Conservation (phyloP, 352 stramenopile species). For the Phytopythium ostracodes region DNA sequence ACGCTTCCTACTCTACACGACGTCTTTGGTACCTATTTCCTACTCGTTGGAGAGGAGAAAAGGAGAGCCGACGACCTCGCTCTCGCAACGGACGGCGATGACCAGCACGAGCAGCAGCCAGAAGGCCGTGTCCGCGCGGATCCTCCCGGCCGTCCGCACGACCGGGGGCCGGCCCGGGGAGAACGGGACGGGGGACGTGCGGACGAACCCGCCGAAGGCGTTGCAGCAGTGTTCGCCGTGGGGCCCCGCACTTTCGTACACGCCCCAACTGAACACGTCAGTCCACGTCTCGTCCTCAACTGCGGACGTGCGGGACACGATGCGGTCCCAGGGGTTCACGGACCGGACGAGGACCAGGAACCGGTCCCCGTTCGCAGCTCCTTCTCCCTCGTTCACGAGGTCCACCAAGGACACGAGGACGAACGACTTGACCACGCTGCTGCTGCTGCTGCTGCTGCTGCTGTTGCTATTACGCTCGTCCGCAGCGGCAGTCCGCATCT, state of each 20-base stretch:
- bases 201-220: constrained; percentile 61
- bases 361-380: constrained; percentile 14
- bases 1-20: not conserved
- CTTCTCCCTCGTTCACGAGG: constrained; percentile 19
- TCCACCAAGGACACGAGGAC: constrained; percentile 53
- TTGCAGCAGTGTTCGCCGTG: constrained; percentile 45
- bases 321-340: constrained; percentile 34
- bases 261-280: constrained; percentile 61
- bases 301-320: constrained; percentile 8
- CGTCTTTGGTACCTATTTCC: too few relatives aligned
- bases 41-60: constrained; percentile 32
- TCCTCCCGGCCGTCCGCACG: not conserved
- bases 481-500: constrained; percentile 30
- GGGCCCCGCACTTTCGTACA: constrained; percentile 43
- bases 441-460: too few relatives aligned
- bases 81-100: constrained; percentile 64
- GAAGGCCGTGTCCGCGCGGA: constrained; percentile 37
- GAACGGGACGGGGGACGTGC: constrained; percentile 3
- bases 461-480: too few relatives aligned
- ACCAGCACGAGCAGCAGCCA: constrained; percentile 70
- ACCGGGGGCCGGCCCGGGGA: not conserved
- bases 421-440: constrained; percentile 44
- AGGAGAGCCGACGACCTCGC: constrained; percentile 45
- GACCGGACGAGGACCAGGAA: constrained; percentile 65
- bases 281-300: constrained; percentile 33